Conservation (phyloP, 768 basidiomycete species). For the Tubosaeta sp. region DNA sequence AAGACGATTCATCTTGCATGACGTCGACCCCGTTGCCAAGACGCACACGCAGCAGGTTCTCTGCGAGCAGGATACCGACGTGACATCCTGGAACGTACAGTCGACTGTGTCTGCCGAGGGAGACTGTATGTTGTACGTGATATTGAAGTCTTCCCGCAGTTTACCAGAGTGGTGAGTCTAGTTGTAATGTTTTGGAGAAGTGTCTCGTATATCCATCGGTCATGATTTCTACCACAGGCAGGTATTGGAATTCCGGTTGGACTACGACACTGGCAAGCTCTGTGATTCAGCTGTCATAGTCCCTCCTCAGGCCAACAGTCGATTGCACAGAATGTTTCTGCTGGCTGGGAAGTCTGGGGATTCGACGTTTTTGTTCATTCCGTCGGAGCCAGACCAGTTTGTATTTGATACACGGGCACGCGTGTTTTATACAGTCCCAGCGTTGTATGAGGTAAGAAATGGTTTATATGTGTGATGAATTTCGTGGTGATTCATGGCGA, state of each 20-base stretch:
- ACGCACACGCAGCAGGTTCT: neutral
- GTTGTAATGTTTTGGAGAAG: too few relatives aligned
- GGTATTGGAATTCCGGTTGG: neutral
- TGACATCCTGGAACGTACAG: neutral
- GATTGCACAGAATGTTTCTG: neutral
- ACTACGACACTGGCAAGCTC: neutral
- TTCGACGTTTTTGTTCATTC: slow-evolving; percentile 1
- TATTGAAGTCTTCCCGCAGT: neutral
- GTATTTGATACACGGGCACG: slow-evolving; percentile 2
- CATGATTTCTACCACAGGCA: neutral
- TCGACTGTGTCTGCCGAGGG: neutral
- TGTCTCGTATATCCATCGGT: too few relatives aligned
- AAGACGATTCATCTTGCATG: neutral
- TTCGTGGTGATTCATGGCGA: neutral
- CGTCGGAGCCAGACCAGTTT: fast-evolving
- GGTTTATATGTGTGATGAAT: slow-evolving; percentile 6
- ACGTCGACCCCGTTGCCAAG: neutral
- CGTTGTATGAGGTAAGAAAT: neutral
- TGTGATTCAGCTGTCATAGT: neutral
- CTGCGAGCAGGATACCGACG: neutral
- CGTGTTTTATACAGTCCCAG: neutral
- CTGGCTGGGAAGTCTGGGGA: neutral
- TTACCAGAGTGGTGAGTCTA: too few relatives aligned
- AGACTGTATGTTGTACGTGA: neutral
- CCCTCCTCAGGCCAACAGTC: neutral